phyloP scores from a whole-genome alignment of 495 filamentous ascomycete genomes.

The Aspergillus incahuasiensis region DNA sequence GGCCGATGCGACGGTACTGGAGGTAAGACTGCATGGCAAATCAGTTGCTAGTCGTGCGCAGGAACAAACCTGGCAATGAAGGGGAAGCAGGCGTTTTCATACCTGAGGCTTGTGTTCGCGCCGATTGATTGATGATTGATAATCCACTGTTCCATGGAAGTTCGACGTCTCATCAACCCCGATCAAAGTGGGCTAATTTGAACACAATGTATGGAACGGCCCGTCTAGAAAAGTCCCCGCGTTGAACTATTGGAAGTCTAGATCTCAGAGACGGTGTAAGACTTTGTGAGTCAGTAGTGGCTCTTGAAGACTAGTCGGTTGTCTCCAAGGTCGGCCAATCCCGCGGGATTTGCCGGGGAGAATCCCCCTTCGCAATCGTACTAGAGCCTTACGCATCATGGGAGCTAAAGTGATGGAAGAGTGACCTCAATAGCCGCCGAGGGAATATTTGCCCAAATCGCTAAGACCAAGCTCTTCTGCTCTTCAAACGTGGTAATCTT shows the following conservation, averaged over 20 bases:
- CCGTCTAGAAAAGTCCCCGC: neutral
- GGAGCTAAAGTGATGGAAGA: neutral
- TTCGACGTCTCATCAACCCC: neutral
- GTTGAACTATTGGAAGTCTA: neutral
- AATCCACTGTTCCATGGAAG: neutral
- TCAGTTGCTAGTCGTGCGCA: neutral
- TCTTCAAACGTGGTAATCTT: neutral
- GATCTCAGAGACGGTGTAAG: no score
- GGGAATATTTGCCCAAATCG: neutral
- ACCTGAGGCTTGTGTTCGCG: neutral
- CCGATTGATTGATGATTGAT: slow-evolving; percentile 4
- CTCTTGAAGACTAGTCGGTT: no score
- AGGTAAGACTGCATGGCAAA: slow-evolving; percentile 14
- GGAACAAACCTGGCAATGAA: neutral
- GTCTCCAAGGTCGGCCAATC: no score
- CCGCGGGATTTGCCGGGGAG: no score
- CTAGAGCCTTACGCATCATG: no score
- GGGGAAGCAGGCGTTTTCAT: neutral
- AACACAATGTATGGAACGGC: neutral
- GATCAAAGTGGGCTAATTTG: neutral
- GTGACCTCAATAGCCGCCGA: neutral
- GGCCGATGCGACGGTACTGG: slow-evolving; percentile 15
- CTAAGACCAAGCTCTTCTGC: no score
- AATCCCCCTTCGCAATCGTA: neutral
- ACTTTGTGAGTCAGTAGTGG: no score